Conservation (phyloP, 441 rosid genomes). For the Omphalea diandra region DNA sequence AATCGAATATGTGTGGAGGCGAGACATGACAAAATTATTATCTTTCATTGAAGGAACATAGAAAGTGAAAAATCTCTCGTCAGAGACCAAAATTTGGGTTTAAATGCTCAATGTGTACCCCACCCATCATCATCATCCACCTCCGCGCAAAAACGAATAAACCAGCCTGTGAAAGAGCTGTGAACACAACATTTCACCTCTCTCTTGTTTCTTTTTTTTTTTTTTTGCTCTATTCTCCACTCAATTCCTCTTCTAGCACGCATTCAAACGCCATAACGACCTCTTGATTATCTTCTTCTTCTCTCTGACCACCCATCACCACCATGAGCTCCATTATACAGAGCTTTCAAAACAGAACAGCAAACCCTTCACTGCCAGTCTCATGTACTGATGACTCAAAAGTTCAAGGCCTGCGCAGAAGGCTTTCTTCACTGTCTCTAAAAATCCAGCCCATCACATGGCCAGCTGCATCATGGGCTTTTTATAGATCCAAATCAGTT, state of each 20-base stretch:
- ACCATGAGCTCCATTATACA: constrained; percentile 63
- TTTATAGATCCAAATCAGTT: constrained; percentile 60
- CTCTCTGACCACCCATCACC: no score
- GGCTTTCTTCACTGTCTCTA: constrained; percentile 77
- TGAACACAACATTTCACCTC: constrained; percentile 36
- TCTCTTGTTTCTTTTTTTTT: not conserved
- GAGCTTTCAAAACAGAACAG: constrained; percentile 50
- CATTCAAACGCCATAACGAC: no score
- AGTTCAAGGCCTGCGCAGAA: constrained; percentile 39
- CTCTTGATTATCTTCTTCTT: constrained; percentile 8
- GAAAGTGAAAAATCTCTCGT: no score
- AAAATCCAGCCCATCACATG: constrained; percentile 39
- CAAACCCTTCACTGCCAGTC: constrained; percentile 35
- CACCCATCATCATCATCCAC: constrained; percentile 8
- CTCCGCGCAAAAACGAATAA: constrained; percentile 33
- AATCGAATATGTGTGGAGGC: no score
- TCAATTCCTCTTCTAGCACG: not conserved
- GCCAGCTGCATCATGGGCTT: constrained; percentile 43
- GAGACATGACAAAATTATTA: no score
- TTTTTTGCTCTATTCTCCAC: not conserved
- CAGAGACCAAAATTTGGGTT: no score
- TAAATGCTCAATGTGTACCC: no score
- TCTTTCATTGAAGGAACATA: no score
- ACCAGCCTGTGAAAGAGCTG: constrained; percentile 57
- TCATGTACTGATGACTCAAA: constrained; percentile 20